Evolutionary conservation across 164 flowering plant genomes (phyloP).

Genomic region (Vitis vinifera): ASM3070453v1 NC_081808.1:2651001-2651500

Average conservation of each 20-base stretch:
- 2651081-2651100: constrained; percentile 53
- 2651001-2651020: constrained; percentile 74
- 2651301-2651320: constrained; percentile 54
- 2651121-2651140: constrained; percentile 36
- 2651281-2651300: constrained; percentile 62
- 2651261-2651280: constrained; percentile 64
- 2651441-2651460: constrained; percentile 53
- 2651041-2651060: constrained; percentile 51
- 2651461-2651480: constrained; percentile 35
- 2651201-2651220: constrained; percentile 63
- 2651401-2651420: constrained; percentile 43
- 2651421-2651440: constrained; percentile 56
- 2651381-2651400: constrained; percentile 54
- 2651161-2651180: constrained; percentile 62
- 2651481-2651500: constrained; percentile 64
- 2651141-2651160: constrained; percentile 51
- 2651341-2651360: constrained; percentile 69
- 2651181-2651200: constrained; percentile 68
- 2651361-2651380: constrained; percentile 50
- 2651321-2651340: constrained; percentile 59
- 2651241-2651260: constrained; percentile 39
- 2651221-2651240: constrained; percentile 65
- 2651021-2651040: constrained; percentile 68
- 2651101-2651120: constrained; percentile 47
- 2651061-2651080: constrained; percentile 39